A percentile compares a stretch with the other conserved stretches of the same genome.
These are phyloP conservation scores for Eremomyces bilateralis DNA, from an alignment of 495 filamentous ascomycete species.

Conservation along the genomic window DNA sequence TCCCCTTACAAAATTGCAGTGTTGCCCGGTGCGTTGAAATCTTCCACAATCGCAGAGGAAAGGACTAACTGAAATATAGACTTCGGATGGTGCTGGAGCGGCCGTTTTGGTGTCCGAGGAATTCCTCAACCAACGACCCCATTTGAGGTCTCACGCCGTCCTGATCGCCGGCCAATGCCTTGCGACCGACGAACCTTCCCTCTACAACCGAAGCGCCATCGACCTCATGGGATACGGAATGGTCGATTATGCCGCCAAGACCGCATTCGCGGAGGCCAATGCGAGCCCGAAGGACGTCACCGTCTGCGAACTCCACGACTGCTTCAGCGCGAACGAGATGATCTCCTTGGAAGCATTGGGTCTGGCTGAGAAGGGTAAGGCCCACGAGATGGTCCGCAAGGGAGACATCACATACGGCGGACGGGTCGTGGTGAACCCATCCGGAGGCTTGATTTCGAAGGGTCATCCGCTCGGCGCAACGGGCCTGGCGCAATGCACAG, in stretches of 20 bases:
- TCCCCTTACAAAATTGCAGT: constrained; percentile 51
- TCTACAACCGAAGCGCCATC: constrained; percentile 57
- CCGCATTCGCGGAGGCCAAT: constrained; percentile 50
- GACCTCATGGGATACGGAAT: constrained; percentile 77
- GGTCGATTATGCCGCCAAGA: constrained; percentile 41
- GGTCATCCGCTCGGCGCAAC: constrained; percentile 86
- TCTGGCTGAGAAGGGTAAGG: constrained; percentile 54
- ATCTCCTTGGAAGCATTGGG: constrained; percentile 68
- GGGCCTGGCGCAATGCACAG: constrained; percentile 80
- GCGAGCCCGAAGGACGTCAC: constrained; percentile 44
- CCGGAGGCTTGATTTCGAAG: constrained; percentile 80
- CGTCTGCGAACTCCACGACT: constrained; percentile 86
- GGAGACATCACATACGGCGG: constrained; percentile 88
- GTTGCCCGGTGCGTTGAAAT: no score
- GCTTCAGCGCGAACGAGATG: constrained; percentile 90
- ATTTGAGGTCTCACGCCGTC: constrained; percentile 59
- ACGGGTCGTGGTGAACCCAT: constrained; percentile 70
- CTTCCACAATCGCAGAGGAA: no score
- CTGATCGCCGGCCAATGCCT: constrained; percentile 71
- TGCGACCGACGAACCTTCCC: constrained; percentile 46
- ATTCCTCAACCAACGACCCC: constrained; percentile 63
- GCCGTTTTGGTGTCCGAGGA: constrained; percentile 69
- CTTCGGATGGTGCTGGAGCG: constrained; percentile 73
- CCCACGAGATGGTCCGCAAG: constrained; percentile 69
- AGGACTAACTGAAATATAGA: no score